Evolutionary conservation across 306 rosid species (phyloP).

Genomic region (Pyrus communis): DNA sequence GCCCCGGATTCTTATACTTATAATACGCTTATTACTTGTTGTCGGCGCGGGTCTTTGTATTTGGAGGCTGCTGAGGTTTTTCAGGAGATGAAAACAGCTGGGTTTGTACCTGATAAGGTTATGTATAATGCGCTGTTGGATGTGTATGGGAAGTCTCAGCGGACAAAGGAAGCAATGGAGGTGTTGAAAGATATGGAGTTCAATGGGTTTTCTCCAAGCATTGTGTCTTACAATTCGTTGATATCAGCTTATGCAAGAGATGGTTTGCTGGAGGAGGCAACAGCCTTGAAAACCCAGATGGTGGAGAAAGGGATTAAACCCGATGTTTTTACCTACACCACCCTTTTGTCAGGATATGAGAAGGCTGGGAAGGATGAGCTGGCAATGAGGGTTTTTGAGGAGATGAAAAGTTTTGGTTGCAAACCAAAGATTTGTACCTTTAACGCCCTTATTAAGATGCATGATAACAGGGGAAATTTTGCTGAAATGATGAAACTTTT

Average conservation of each 20-base stretch:
- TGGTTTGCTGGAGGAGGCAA: slow-evolving; percentile 76
- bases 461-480: slow-evolving; percentile 81
- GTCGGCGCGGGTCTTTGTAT: slow-evolving; percentile 66
- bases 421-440: slow-evolving; percentile 82
- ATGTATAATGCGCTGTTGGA: slow-evolving; percentile 77
- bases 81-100: slow-evolving; percentile 47
- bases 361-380: slow-evolving; percentile 73
- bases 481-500: slow-evolving; percentile 82
- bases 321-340: slow-evolving; percentile 82
- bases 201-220: slow-evolving; percentile 52
- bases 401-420: slow-evolving; percentile 67
- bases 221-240: slow-evolving; percentile 70
- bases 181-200: slow-evolving; percentile 75
- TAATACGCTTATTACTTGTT: slow-evolving; percentile 70
- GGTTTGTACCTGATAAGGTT: slow-evolving; percentile 69
- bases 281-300: slow-evolving; percentile 54
- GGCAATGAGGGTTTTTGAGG: slow-evolving; percentile 53
- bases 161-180: slow-evolving; percentile 69
- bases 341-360: slow-evolving; percentile 78
- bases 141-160: slow-evolving; percentile 85
- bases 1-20: slow-evolving; percentile 77
- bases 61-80: slow-evolving; percentile 60
- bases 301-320: slow-evolving; percentile 66
- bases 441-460: slow-evolving; percentile 86
- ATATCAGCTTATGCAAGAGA: slow-evolving; percentile 75